phyloP scores from a whole-genome alignment of 495 filamentous ascomycete genomes.

The Collariella sp. region DNA sequence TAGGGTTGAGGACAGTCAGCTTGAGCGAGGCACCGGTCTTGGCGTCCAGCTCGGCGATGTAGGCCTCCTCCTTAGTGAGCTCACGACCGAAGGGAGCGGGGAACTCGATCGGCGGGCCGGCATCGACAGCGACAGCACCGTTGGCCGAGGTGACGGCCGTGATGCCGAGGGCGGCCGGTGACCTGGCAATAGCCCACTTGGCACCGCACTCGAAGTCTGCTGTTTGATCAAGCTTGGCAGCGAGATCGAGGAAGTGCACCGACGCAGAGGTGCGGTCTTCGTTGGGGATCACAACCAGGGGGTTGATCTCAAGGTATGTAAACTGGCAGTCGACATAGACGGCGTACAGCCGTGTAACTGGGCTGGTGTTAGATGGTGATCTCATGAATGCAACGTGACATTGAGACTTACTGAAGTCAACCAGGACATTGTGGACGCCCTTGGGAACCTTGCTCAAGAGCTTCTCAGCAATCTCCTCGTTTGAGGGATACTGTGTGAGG shows the following conservation, averaged over 20 bases:
- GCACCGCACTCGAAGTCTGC: slow-evolving; percentile 98
- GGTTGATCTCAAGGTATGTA: slow-evolving; percentile 99
- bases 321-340: slow-evolving; percentile 99
- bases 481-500: slow-evolving; percentile 88
- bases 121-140: slow-evolving; percentile 84
- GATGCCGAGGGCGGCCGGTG: slow-evolving; percentile 77
- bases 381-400: slow-evolving; percentile 40
- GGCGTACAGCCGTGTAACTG: slow-evolving; percentile 60
- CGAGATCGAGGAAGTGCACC: slow-evolving; percentile 96
- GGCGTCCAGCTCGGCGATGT: slow-evolving; percentile 95
- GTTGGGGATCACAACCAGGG: slow-evolving; percentile 95
- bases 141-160: slow-evolving; percentile 46
- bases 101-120: slow-evolving; percentile 97
- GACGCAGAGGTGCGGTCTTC: slow-evolving; percentile 81
- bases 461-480: slow-evolving; percentile 76
- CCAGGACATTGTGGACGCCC: slow-evolving; percentile 93
- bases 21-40: slow-evolving; percentile 99
- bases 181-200: slow-evolving; percentile 95
- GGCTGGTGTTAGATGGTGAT: slow-evolving; percentile 1
- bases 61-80: slow-evolving; percentile 94
- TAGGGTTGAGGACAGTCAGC: slow-evolving; percentile 87
- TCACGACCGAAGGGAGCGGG: slow-evolving; percentile 98
- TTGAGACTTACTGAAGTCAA: slow-evolving; percentile 68
- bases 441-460: slow-evolving; percentile 89
- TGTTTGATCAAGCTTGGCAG: slow-evolving; percentile 97